These are phyloP conservation scores for Saraca asoca DNA, from an alignment of 331 rosid genomes.

Conservation along the genomic window DNA sequence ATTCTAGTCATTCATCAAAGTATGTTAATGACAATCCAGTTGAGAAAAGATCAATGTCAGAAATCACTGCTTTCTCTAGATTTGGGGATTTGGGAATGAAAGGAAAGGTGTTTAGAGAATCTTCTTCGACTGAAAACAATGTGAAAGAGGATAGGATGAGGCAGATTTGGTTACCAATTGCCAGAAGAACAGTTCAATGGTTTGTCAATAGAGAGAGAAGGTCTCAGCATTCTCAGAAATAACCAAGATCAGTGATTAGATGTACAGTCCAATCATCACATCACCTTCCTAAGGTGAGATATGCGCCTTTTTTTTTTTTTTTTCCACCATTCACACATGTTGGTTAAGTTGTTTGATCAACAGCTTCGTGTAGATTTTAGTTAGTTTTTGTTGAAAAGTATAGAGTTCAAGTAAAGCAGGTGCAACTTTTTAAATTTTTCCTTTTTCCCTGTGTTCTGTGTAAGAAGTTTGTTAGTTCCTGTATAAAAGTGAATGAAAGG, in stretches of 20 bases:
- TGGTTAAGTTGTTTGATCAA: constrained; percentile 23
- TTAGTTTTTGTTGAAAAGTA: constrained; percentile 12
- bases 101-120: constrained; percentile 35
- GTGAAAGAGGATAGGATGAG: constrained; percentile 65
- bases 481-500: too few species aligned
- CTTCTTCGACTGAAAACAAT: constrained; percentile 47
- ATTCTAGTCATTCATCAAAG: constrained; percentile 43
- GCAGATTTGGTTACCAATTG: constrained; percentile 82
- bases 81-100: constrained; percentile 46
- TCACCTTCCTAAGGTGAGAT: constrained; percentile 25
- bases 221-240: constrained; percentile 45
- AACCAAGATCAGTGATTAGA: constrained; percentile 30
- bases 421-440: constrained; percentile 2
- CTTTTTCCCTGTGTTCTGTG: constrained; percentile 28
- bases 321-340: not conserved
- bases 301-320: not conserved
- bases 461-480: not conserved
- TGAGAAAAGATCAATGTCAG: constrained; percentile 84
- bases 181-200: constrained; percentile 86
- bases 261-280: constrained; percentile 42
- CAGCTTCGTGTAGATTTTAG: constrained; percentile 34
- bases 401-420: constrained; percentile 28
- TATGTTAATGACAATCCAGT: constrained; percentile 32
- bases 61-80: constrained; percentile 74
- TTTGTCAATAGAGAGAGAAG: constrained; percentile 82